Percentiles rank a stretch among this genome's conserved stretches.
Evolutionary conservation across 192 early-diverging fungal genomes (phyloP).

Genomic region (Phycomyces blakesleeanus): DNA sequence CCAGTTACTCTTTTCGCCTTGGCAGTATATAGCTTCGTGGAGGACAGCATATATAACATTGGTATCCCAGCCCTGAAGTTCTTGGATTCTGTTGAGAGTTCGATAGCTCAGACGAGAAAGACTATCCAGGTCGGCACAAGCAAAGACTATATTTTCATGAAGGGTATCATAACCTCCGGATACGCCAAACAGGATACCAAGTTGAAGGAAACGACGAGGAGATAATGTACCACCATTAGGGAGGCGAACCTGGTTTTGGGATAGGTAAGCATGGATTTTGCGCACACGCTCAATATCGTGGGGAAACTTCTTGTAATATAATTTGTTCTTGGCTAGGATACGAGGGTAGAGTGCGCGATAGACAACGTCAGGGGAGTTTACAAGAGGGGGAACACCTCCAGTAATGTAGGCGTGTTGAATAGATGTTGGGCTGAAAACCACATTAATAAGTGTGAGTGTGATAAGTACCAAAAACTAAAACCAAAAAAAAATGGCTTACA

Average conservation of each 20-base stretch:
- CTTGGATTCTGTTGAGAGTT: slow-evolving; percentile 40
- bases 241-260: slow-evolving; percentile 39
- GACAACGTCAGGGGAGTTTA: slow-evolving; percentile 57
- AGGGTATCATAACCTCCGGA: slow-evolving; percentile 62
- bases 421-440: slow-evolving; percentile 45
- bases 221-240: slow-evolving; percentile 61
- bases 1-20: slow-evolving; percentile 55
- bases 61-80: slow-evolving; percentile 45
- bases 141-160: slow-evolving; percentile 51
- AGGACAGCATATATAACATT: slow-evolving; percentile 64
- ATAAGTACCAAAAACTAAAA: too few relatives aligned
- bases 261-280: slow-evolving; percentile 53
- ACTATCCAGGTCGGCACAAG: slow-evolving; percentile 39
- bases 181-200: slow-evolving; percentile 59
- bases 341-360: slow-evolving; percentile 58
- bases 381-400: slow-evolving; percentile 64
- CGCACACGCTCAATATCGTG: slow-evolving; percentile 58
- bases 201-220: slow-evolving; percentile 63
- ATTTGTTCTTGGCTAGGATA: slow-evolving; percentile 55
- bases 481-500: slow-evolving; percentile 42
- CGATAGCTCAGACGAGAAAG: slow-evolving; percentile 36
- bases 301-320: slow-evolving; percentile 63
- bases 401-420: slow-evolving; percentile 63
- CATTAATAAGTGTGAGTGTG: neutral
- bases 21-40: slow-evolving; percentile 67